phyloP scores from a whole-genome alignment of 768 basidiomycete species.

The Tricholoma flavovirens region DNA sequence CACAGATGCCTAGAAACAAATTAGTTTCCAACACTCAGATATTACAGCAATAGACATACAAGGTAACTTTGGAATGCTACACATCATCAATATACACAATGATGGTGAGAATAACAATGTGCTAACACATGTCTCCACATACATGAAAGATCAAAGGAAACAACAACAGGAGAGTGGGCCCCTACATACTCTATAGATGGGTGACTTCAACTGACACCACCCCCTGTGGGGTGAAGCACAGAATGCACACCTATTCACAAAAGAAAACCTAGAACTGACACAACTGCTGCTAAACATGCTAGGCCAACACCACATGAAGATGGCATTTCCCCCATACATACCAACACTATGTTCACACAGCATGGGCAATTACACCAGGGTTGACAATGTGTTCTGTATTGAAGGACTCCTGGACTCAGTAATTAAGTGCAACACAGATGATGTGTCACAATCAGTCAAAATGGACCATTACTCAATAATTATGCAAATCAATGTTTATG shows the following conservation, averaged over 20 bases:
- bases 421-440: too few relatives aligned
- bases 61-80: slow-evolving; percentile 12
- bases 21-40: slow-evolving; percentile 9
- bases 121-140: slow-evolving; percentile 10
- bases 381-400: too few relatives aligned
- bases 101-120: slow-evolving; percentile 13
- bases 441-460: too few relatives aligned
- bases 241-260: slow-evolving; percentile 31
- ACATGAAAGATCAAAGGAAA: slow-evolving; percentile 6
- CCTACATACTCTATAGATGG: slow-evolving; percentile 22
- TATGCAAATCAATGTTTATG: too few relatives aligned
- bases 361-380: too few relatives aligned
- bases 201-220: slow-evolving; percentile 13
- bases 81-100: slow-evolving; percentile 35
- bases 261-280: slow-evolving; percentile 15
- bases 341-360: too few relatives aligned
- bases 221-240: slow-evolving; percentile 31
- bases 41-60: slow-evolving; percentile 12
- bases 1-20: too few relatives aligned
- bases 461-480: too few relatives aligned
- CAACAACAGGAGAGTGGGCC: slow-evolving; percentile 1
- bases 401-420: too few relatives aligned
- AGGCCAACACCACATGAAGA: too few relatives aligned
- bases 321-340: too few relatives aligned
- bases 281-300: too few relatives aligned